These are phyloP conservation scores for Mollisiaceae sp. DNA, from an alignment of 2,329 filamentous ascomycete species.

Conservation along the genomic window DNA sequence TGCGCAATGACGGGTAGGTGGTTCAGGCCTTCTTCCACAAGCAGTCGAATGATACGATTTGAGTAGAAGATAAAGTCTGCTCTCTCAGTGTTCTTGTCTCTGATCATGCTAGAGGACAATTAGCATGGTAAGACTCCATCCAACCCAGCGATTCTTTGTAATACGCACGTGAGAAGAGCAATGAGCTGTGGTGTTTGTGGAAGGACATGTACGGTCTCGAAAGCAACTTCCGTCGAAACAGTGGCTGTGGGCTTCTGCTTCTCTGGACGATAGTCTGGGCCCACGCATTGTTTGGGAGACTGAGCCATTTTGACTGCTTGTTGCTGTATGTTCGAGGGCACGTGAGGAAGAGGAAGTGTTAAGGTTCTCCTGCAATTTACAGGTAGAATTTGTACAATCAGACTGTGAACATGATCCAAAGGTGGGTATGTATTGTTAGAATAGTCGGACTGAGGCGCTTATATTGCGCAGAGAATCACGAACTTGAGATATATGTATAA, in stretches of 20 bases:
- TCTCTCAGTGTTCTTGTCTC: slow-evolving; percentile 85
- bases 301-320: slow-evolving; percentile 37
- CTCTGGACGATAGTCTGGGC: slow-evolving; percentile 77
- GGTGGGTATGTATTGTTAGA: not conserved
- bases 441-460: not conserved
- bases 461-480: not conserved
- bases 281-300: slow-evolving; percentile 69
- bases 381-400: slow-evolving; percentile 3
- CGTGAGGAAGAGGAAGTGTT: not conserved
- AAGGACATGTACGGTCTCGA: slow-evolving; percentile 88
- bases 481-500: slow-evolving; percentile 7
- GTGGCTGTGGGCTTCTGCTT: slow-evolving; percentile 85
- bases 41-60: slow-evolving; percentile 93
- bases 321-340: not conserved
- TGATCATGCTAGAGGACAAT: slow-evolving; percentile 78
- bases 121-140: not conserved
- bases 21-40: slow-evolving; percentile 97
- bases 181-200: slow-evolving; percentile 96
- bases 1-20: slow-evolving; percentile 92
- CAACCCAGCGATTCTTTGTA: slow-evolving; percentile 5
- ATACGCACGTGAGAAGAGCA: slow-evolving; percentile 89
- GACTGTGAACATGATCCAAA: slow-evolving; percentile 7
- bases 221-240: slow-evolving; percentile 80
- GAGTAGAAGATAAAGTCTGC: slow-evolving; percentile 99
- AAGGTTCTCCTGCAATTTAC: not conserved